Evolutionary conservation across 1,284 basidiomycete species (phyloP).

Genomic region (Tranzscheliella williamsii): DNA sequence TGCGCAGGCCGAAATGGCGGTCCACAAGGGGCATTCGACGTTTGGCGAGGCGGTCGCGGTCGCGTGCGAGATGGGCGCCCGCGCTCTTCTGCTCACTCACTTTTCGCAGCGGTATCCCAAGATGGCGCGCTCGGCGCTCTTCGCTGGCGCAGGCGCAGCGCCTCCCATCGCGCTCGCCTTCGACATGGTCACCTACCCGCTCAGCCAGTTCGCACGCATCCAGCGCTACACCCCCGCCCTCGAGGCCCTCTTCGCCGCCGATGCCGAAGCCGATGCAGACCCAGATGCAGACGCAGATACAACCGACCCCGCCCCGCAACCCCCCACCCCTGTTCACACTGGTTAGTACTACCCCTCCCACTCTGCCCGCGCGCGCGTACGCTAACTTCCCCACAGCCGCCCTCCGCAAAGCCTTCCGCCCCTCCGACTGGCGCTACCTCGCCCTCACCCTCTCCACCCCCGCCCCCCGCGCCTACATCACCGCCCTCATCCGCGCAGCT

Average conservation of each 20-base stretch:
- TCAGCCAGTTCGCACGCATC: constrained; percentile 82
- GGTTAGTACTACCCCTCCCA: no score
- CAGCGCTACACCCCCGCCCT: constrained; percentile 74
- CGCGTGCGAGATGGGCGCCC: constrained; percentile 74
- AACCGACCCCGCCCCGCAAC: no score
- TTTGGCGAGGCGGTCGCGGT: constrained; percentile 82
- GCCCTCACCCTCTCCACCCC: constrained; percentile 6
- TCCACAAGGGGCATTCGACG: constrained; percentile 82
- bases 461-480: background rate
- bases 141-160: background rate
- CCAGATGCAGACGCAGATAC: no score
- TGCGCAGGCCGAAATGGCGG: constrained; percentile 69
- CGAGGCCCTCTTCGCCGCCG: constrained; percentile 70
- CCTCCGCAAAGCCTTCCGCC: constrained; percentile 32
- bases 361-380: no score
- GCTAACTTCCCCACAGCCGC: no score
- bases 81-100: constrained; percentile 84
- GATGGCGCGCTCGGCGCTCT: constrained; percentile 66
- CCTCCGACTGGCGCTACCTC: constrained; percentile 22
- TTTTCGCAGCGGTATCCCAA: constrained; percentile 94
- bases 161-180: constrained; percentile 71
- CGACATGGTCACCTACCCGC: constrained; percentile 74
- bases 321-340: no score
- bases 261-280: constrained; percentile 67
- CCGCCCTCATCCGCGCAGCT: constrained; percentile 11